Evolutionary conservation across 192 early-diverging fungal genomes (phyloP), one percentile per base, ranked within the genome.

Genomic region (Coemansia sp.): DNA sequence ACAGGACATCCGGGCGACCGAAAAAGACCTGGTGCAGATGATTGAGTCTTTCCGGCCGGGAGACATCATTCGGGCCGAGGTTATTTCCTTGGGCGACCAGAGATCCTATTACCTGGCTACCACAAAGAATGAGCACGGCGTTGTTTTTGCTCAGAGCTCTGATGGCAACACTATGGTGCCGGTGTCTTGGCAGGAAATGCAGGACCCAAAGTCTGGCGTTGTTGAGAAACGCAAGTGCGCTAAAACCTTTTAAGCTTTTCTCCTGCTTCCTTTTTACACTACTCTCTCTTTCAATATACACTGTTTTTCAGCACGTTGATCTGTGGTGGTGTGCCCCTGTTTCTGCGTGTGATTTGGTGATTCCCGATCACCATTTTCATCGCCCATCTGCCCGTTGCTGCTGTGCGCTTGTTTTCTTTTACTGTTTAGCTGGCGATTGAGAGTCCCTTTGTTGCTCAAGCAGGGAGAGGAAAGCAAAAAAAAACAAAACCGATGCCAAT

Each of bases 151-250:
- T 5, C 87, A 86, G 43, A 94, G 92, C 70, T 70, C 82, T 5
- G 87, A 85, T 34, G 92, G 86, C 60, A 64, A 80, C 43, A 82
- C 91, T 1, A 88, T 97, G 89, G 78, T 96, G 25, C 96, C 96
- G 4, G 82, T 96, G 27, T 93, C 91, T 33, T 99, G 96, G 96
- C 88, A 97, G 67, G 83, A 97, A 53, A 99, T 99, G 96, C 85
- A 96, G 42, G 95, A 94, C 60, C 87, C 96, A 14, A 90, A 88
- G 61, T 95, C 94, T 3, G 81, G 84, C 36, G 63, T 67, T 0
- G 76, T 93, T 22, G 96, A 97, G 53, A 83, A 82, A 52, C 78
- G 96, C 47, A 98, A 98, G 72, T 98, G 95, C 53, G 95, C 95
- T 14, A 98, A 96, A 68, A 87, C 92, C 1, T 76, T 83, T 33